phyloP scores from a whole-genome alignment of 2,329 filamentous ascomycete species.

The Alternaria sp. region DNA sequence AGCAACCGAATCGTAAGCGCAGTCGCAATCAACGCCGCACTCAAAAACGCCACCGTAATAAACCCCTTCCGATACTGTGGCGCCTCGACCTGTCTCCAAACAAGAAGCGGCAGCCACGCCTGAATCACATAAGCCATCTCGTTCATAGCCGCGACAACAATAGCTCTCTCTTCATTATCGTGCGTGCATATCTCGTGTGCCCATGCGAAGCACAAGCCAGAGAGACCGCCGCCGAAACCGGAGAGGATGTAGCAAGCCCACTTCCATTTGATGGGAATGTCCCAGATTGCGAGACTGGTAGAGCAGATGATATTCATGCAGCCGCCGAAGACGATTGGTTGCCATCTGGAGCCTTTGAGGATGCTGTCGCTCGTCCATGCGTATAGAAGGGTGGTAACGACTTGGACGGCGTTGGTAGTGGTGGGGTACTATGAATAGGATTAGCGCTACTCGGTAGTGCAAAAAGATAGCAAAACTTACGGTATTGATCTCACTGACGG shows the following conservation, averaged over 20 bases:
- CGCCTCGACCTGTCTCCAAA: constrained; percentile 70
- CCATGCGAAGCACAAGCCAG: constrained; percentile 61
- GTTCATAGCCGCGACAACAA: constrained; percentile 72
- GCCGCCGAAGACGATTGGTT: constrained; percentile 26
- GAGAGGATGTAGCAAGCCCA: constrained; percentile 68
- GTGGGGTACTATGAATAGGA: constrained; percentile 23
- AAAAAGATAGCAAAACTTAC: constrained; percentile 3
- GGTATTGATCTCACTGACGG: constrained; percentile 19
- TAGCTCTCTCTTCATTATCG: constrained; percentile 69
- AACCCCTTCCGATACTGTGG: constrained; percentile 68
- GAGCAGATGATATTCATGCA: constrained; percentile 26
- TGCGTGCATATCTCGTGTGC: constrained; percentile 62
- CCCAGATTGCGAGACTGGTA: constrained; percentile 21
- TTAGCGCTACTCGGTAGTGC: background rate
- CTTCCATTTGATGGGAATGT: constrained; percentile 57
- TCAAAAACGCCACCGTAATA: constrained; percentile 51
- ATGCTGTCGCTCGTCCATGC: constrained; percentile 30
- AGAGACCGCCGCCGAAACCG: constrained; percentile 56
- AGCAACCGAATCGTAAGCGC: constrained; percentile 55
- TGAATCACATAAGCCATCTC: constrained; percentile 73
- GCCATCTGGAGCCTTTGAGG: constrained; percentile 24
- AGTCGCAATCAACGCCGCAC: constrained; percentile 55
- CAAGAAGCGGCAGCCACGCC: constrained; percentile 70
- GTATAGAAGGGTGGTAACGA: constrained; percentile 24
- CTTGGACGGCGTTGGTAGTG: constrained; percentile 26